Conservation (phyloP, 2,329 filamentous ascomycete genomes). For the Hortaea werneckii region DNA sequence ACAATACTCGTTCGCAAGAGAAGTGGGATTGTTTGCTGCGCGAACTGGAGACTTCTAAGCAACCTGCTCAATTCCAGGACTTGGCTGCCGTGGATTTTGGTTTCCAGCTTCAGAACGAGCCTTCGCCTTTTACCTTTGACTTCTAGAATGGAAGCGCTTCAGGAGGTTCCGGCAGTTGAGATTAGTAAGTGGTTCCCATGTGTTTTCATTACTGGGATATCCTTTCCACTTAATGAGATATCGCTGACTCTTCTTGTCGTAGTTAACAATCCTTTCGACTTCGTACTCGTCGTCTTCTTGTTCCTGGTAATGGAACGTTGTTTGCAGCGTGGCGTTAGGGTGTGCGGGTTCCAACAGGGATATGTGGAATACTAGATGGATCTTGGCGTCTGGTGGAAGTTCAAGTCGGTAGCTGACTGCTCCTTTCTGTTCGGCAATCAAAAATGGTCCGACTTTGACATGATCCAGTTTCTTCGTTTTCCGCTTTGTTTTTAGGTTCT, state of each 20-base stretch:
- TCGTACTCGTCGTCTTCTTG: neutral
- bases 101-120: no score
- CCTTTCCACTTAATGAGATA: neutral
- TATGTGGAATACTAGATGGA: conserved; percentile 1
- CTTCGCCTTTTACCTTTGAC: no score
- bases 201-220: neutral
- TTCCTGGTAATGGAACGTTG: neutral
- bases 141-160: no score
- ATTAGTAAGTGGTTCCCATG: neutral
- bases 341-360: neutral
- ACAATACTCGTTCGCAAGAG: no score
- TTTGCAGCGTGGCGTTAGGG: neutral
- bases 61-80: no score
- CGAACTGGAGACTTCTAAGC: no score
- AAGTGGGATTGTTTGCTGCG: no score
- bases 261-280: neutral
- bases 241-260: neutral
- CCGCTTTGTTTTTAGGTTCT: conserved; percentile 7
- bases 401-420: conserved; percentile 1
- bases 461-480: conserved; percentile 10
- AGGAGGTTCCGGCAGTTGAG: no score
- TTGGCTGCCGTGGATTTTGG: no score
- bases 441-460: conserved; percentile 11
- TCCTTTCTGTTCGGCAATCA: neutral
- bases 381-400: neutral